Conservation (phyloP, 2,329 filamentous ascomycete genomes). For the Tolypocladium sp. region DNA sequence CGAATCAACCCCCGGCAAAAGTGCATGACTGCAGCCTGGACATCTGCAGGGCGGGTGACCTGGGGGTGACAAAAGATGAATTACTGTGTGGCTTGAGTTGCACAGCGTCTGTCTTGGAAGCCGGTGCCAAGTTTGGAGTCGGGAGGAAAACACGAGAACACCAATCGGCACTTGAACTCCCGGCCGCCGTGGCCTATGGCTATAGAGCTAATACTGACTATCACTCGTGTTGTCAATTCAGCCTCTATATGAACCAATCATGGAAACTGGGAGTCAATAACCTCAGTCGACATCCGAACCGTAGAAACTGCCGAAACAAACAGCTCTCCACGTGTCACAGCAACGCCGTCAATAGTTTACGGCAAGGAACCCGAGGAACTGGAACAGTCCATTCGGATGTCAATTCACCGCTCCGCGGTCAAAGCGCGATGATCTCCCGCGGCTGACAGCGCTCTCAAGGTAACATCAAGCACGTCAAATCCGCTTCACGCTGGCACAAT, state of each 20-base stretch:
- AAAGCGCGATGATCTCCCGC: neutral
- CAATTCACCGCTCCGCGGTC: neutral
- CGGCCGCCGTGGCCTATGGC: neutral
- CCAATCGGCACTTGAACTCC: neutral
- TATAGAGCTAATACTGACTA: no score
- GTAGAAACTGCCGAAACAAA: neutral
- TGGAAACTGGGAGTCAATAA: neutral
- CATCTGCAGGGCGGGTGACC: neutral
- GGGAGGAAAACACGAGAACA: neutral
- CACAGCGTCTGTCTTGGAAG: neutral
- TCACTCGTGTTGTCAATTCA: neutral
- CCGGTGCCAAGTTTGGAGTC: neutral
- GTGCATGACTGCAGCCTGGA: neutral
- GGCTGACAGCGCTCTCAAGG: neutral
- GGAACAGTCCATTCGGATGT: no score
- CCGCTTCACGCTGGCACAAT: neutral
- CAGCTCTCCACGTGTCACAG: no score
- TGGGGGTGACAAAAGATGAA: neutral
- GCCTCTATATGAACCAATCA: neutral
- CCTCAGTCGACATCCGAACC: neutral
- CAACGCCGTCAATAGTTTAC: no score
- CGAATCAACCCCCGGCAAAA: neutral
- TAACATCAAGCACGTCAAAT: neutral
- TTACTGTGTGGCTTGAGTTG: neutral
- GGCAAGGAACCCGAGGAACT: no score